A percentile compares a stretch with the other conserved stretches of the same genome.
These are phyloP conservation scores for Ustilaginoidea virens DNA, from an alignment of 2,329 filamentous ascomycete species.

Conservation along the genomic window DNA sequence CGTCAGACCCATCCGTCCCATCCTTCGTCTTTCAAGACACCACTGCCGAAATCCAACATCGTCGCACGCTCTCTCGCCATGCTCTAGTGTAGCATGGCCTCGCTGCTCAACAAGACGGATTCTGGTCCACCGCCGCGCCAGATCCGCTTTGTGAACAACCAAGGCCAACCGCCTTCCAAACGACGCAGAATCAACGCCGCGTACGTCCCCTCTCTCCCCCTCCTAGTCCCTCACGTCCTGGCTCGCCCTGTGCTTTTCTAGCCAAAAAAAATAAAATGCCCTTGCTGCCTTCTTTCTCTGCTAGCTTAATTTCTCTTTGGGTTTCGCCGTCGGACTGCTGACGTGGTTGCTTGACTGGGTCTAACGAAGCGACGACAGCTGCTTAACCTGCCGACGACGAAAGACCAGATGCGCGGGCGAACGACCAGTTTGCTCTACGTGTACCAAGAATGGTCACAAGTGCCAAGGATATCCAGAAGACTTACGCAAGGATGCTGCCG, in stretches of 20 bases:
- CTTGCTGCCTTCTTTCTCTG: not conserved
- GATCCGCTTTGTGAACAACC: slow-evolving; percentile 70
- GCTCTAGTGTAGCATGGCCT: slow-evolving; percentile 26
- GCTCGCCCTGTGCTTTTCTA: not conserved
- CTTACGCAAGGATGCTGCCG: slow-evolving; percentile 25
- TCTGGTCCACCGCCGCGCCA: slow-evolving; percentile 29
- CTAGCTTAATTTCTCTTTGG: not conserved
- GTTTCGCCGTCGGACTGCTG: too few species aligned
- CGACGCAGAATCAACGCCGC: slow-evolving; percentile 65
- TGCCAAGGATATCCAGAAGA: slow-evolving; percentile 53
- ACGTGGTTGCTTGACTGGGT: too few species aligned
- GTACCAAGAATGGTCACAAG: slow-evolving; percentile 52
- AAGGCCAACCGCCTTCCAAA: slow-evolving; percentile 68
- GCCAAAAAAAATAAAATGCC: too few species aligned
- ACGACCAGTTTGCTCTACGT: slow-evolving; percentile 57
- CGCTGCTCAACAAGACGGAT: slow-evolving; percentile 25
- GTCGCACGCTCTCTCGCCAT: slow-evolving; percentile 15
- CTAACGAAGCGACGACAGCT: too few species aligned
- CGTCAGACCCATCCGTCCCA: too few species aligned
- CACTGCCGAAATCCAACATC: not conserved
- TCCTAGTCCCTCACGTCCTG: not conserved
- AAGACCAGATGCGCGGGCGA: slow-evolving; percentile 65
- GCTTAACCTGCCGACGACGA: slow-evolving; percentile 58
- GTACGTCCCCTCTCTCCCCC: slow-evolving; percentile 28
- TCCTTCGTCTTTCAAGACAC: not conserved